These are phyloP conservation scores for Gentiana dahurica DNA, from an alignment of 257 asterid genomes.

Conservation along the genomic window DNA sequence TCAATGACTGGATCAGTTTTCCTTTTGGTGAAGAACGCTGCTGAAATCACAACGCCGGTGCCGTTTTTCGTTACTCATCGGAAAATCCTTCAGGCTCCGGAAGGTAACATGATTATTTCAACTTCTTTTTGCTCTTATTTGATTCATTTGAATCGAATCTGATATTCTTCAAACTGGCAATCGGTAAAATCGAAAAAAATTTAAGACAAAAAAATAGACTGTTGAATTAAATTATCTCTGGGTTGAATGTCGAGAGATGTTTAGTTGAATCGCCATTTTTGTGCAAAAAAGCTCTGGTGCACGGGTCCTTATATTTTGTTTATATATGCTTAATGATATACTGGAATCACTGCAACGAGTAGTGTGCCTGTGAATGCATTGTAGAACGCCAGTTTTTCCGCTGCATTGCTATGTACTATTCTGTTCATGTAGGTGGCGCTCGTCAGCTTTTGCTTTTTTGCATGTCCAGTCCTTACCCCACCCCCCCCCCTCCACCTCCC, in stretches of 20 bases:
- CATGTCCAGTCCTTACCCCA: background rate
- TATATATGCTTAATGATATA: no score
- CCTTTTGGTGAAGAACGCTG: background rate
- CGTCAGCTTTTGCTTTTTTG: slow-evolving; percentile 11
- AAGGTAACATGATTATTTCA: background rate
- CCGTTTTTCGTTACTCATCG: slow-evolving; percentile 5
- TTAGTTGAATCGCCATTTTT: background rate
- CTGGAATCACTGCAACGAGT: slow-evolving; percentile 1
- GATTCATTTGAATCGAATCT: no score
- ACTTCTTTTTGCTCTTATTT: background rate
- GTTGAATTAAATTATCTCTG: background rate
- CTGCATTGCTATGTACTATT: slow-evolving; percentile 8
- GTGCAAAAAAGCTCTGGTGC: no score
- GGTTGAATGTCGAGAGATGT: background rate
- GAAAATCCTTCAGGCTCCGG: slow-evolving; percentile 7
- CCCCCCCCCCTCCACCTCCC: no score
- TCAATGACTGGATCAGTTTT: background rate
- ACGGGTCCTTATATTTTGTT: no score
- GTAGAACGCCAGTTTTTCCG: slow-evolving; percentile 9
- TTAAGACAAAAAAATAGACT: background rate
- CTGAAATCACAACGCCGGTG: background rate
- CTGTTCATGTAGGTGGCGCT: slow-evolving; percentile 13
- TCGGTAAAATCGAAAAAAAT: no score
- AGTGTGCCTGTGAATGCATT: background rate
- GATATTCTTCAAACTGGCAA: no score